Evolutionary conservation across 495 filamentous ascomycete species (phyloP), one percentile per base, ranked within the genome.

Genomic region (Aspergillus ostianus): DNA sequence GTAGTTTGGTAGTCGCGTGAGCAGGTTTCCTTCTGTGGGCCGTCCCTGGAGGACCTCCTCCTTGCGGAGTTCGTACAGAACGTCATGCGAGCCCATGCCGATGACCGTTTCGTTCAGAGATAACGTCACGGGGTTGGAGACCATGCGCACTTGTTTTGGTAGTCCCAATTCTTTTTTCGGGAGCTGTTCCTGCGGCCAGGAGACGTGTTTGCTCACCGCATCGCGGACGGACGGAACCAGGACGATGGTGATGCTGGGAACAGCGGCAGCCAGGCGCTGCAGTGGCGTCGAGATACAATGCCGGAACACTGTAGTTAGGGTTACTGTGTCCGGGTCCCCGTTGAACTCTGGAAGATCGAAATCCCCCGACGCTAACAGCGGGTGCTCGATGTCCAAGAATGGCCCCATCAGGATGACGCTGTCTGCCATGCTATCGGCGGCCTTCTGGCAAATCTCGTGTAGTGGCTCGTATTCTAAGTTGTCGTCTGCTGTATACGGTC

Each of bases 361-460:
- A 67, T 96, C 92, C 20, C 94, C 94, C 2, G 87, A 82, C 55
- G 89, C 87, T 52, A 98, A 82, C n/a, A 94, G 76, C 4, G 94
- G 93, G 66, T 98, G 94, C 60, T 95, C 92, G 47, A 85, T 77
- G 68, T 98, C 94, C 56, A 98, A 79, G 70, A 98, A 96, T 3
- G 94, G 94, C 0, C 94, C 94, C 48, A 84, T 74, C 23, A 98
- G 79, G 17, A 98, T 80, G 30, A 98, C 71, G n/a, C 84, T 83
- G 66, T 98, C 94, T 8, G 89, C 87, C 59, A 82, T 87, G 41
- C 79, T 83, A 55, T 90, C 86, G 27, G 85, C 86, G 21, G 92
- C 92, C 63, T 86, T 85, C 59, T 80, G 78, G 70, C 92, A 93
- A 10, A 98, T 80, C 46, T 90, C 85, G 51, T 90, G 84, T 0